Evolutionary conservation across 164 flowering plant genomes (phyloP), one percentile per base, ranked within the genome.

Genomic region (Annona cherimola): DNA sequence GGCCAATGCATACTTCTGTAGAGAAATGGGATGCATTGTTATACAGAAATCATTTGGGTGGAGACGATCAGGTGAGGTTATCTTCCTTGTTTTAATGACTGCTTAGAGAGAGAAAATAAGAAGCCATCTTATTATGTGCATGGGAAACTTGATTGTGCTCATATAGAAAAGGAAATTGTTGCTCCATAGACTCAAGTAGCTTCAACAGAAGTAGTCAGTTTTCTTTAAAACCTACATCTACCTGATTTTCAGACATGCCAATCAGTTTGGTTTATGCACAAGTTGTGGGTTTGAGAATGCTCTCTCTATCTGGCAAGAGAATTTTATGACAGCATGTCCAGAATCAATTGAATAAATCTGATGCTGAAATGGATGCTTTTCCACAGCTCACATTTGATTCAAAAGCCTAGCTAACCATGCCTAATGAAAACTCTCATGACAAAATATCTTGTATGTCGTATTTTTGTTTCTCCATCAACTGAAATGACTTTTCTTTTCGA

Each of bases 21-120:
- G 99, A 96, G 79, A 96, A 96, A 77, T 96, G 99, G 99, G 98
- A 96, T 87, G 93, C 95, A 71, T 82, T 90, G 75, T 82, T 93
- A 1, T 90, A 88, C 76, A 81, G 97, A 68, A 89, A 89, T 73
- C 82, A 82, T 26, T 76, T 95, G 41, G 86, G 82, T 67, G 94
- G 76, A 19, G 97, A 95, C 76, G 42, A 83, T 72, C 99, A 91
- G 97, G 99, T 95, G 68, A 74, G 80, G 55, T 69, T 57, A 1
- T 76, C 40, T 11, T 63, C 19, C 54, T 40, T 54, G 3, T 42
- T 45, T n/a, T 42, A 5, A 26, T 77, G 63, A 42, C 4, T 2
- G 54, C 39, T 41, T 41, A 11, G 19, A 5, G 43, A 42, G 18
- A 44, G 5, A 42, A 42, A 11, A 35, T 41, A 43, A 66, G 43